phyloP scores from a whole-genome alignment of 1,139 yeast species.

The Kluyveromyces sp. region DNA sequence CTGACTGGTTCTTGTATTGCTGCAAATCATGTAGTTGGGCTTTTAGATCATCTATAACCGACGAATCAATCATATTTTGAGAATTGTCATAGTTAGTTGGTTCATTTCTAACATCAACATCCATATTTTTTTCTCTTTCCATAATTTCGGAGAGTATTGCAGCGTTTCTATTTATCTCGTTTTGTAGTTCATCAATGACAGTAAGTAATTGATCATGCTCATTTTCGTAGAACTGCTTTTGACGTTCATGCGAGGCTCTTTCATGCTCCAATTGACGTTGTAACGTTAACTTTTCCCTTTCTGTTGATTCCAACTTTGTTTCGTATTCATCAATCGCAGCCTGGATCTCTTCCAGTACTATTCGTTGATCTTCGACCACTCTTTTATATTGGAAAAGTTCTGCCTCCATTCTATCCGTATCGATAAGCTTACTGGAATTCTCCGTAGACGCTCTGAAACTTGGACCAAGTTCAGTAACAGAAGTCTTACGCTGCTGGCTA shows the following conservation, averaged over 20 bases:
- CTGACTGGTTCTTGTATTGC: slow-evolving; percentile 12
- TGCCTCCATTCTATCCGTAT: slow-evolving; percentile 15
- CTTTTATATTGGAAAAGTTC: slow-evolving; percentile 21
- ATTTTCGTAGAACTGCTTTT: slow-evolving; percentile 22
- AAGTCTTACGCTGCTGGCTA: no score
- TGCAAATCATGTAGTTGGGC: slow-evolving; percentile 13
- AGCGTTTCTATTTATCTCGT: slow-evolving; percentile 18
- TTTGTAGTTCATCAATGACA: slow-evolving; percentile 27
- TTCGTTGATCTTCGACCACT: slow-evolving; percentile 27
- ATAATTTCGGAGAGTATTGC: slow-evolving; percentile 1
- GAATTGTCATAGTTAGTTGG: background rate
- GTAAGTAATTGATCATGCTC: slow-evolving; percentile 28
- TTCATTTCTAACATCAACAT: slow-evolving; percentile 4
- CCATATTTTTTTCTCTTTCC: slow-evolving; percentile 17
- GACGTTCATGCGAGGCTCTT: slow-evolving; percentile 17
- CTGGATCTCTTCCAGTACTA: slow-evolving; percentile 28
- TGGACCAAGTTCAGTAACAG: no score
- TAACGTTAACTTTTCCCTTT: slow-evolving; percentile 16
- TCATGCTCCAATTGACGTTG: slow-evolving; percentile 19
- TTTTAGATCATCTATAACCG: slow-evolving; percentile 7
- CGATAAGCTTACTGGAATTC: background rate
- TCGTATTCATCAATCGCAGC: slow-evolving; percentile 29
- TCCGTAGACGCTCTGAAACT: background rate
- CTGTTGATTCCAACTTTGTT: slow-evolving; percentile 16
- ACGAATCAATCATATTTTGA: background rate